Evolutionary conservation across 345 rosid genomes (phyloP).

Genomic region (Aurinia saxatilis): DNA sequence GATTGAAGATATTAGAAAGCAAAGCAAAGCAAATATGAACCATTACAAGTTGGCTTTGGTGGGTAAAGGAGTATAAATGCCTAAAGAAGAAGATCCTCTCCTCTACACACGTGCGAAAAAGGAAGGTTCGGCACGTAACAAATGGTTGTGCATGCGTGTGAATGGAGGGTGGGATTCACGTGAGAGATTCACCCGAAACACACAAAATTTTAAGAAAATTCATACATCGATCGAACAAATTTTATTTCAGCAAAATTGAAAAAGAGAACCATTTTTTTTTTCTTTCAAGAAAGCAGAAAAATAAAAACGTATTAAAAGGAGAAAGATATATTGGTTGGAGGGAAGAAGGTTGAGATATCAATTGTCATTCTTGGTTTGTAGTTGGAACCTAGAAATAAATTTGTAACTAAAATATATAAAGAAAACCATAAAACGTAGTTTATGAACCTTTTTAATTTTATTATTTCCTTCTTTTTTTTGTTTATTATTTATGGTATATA

Average conservation of each 20-base stretch:
- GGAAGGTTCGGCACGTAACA: constrained; percentile 24
- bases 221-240: no score
- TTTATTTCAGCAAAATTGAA: no score
- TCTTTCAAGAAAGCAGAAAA: background rate
- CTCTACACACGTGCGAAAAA: constrained; percentile 21
- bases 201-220: no score
- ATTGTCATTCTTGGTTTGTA: constrained; percentile 17
- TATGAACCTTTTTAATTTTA: background rate
- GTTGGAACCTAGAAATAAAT: background rate
- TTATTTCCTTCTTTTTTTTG: background rate
- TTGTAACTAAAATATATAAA: background rate
- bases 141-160: constrained; percentile 25
- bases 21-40: background rate
- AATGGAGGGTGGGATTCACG: constrained; percentile 29
- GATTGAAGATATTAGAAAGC: constrained; percentile 3
- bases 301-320: background rate
- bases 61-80: constrained; percentile 25
- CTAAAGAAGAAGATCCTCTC: constrained; percentile 8
- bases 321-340: constrained; percentile 27
- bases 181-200: constrained; percentile 19
- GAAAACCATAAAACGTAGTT: background rate
- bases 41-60: constrained; percentile 22
- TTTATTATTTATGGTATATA: no score
- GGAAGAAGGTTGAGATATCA: constrained; percentile 31
- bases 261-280: background rate